Conservation (phyloP, 2,329 filamentous ascomycete genomes). For the Aspergillus pseudotamarii region DNA sequence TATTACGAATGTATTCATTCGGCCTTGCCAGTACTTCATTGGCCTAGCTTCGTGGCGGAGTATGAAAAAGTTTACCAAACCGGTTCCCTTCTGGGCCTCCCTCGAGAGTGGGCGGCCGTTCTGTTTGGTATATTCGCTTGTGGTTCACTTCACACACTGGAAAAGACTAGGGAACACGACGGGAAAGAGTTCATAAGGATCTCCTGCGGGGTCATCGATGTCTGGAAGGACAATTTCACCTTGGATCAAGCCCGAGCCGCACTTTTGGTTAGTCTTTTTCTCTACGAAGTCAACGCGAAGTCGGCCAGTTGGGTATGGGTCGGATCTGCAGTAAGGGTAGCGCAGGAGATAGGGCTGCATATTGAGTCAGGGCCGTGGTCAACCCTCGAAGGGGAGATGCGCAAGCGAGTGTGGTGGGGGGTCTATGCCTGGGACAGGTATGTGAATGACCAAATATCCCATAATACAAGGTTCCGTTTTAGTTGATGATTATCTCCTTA, state of each 20-base stretch:
- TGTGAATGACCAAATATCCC: conserved; percentile 21
- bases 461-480: neutral
- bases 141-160: conserved; percentile 72
- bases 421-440: conserved; percentile 87
- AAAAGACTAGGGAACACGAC: conserved; percentile 58
- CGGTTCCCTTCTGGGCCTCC: conserved; percentile 61
- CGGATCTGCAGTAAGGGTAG: conserved; percentile 74
- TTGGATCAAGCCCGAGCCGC: conserved; percentile 75
- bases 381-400: conserved; percentile 79
- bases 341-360: conserved; percentile 83
- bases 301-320: conserved; percentile 86
- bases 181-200: conserved; percentile 71
- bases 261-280: conserved; percentile 74
- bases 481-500: conserved; percentile 29
- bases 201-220: conserved; percentile 70
- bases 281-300: conserved; percentile 83
- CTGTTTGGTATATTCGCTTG: conserved; percentile 84
- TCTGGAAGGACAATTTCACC: conserved; percentile 77
- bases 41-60: conserved; percentile 76
- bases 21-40: conserved; percentile 83
- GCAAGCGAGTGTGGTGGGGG: conserved; percentile 89
- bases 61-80: conserved; percentile 76
- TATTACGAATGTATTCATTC: conserved; percentile 79
- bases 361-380: conserved; percentile 73
- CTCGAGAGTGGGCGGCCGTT: conserved; percentile 73